Evolutionary conservation across 2,329 filamentous ascomycete species (phyloP).

Genomic region (Dichotomopilus funicola): DNA sequence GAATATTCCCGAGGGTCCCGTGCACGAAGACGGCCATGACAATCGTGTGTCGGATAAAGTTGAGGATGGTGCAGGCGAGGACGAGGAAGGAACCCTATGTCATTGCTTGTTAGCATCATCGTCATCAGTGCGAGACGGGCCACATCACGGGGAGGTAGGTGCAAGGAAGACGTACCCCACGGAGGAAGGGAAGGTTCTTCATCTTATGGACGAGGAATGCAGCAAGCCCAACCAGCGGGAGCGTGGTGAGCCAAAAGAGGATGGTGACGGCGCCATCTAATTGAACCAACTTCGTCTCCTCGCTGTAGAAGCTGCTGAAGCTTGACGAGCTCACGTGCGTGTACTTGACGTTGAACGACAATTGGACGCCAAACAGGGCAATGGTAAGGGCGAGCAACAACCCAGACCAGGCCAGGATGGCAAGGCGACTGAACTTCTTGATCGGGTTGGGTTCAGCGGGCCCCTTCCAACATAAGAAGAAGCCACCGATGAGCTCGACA

Average conservation of each 20-base stretch:
- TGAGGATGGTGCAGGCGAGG: slow-evolving; percentile 29
- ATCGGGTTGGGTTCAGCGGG: neutral
- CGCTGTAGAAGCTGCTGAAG: neutral
- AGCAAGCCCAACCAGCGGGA: slow-evolving; percentile 10
- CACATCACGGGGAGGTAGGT: no score
- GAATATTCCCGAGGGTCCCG: slow-evolving; percentile 6
- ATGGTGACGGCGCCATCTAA: slow-evolving; percentile 9
- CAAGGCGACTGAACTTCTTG: slow-evolving; percentile 15
- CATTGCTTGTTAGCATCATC: no score
- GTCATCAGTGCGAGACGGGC: no score
- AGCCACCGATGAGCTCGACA: slow-evolving; percentile 23
- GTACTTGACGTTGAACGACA: neutral
- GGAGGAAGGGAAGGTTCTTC: slow-evolving; percentile 4
- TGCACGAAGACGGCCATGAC: slow-evolving; percentile 13
- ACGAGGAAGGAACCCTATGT: slow-evolving; percentile 28
- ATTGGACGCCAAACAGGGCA: slow-evolving; percentile 5
- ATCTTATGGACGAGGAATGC: slow-evolving; percentile 13
- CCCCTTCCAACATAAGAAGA: slow-evolving; percentile 16
- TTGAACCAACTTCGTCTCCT: neutral
- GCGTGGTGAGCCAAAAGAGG: slow-evolving; percentile 16
- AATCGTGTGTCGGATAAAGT: slow-evolving; percentile 24
- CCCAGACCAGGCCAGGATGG: neutral
- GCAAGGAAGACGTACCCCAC: slow-evolving; percentile 7
- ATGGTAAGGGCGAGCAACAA: slow-evolving; percentile 16
- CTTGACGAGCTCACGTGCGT: no score